Evolutionary conservation across 2,329 filamentous ascomycete species (phyloP), one percentile per base, ranked within the genome.

Genomic region (Cadophora sp.): DNA sequence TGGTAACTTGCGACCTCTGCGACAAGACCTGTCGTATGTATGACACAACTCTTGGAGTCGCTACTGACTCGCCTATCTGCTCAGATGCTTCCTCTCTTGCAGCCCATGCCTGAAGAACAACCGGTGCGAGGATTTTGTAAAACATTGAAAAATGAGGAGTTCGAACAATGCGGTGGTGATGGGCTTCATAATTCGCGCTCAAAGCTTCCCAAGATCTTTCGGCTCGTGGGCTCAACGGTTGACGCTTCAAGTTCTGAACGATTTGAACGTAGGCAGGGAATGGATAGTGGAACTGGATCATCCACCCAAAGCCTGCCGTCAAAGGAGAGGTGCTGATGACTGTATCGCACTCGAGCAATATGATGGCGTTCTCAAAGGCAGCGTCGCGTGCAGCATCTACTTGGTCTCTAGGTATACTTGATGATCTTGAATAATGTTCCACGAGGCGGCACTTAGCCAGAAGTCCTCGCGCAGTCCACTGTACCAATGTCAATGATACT

Each of bases 211-310:
- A 79, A 43, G 75, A 74, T 50, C 70, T 64, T 68, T 75, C 73
- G 62, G 73, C 71, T 68, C 74, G 68, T 8, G 68, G 62, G 65
- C 75, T 71, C n/a, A 68, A 12, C 64, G 73, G 70, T 61, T 74
- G 69, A 58, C 72, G 53, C 68, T 56, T 75, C 14, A 80, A 70
- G 40, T 77, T 71, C 62, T 77, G 76, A 14, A 78, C 53, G 24
- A 79, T 71, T 27, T 79, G 77, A 53, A 79, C 72, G 64, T 76
- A 78, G 60, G 77, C 76, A 8, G 72, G 68, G 68, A 78, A 78
- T 59, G 77, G 73, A 40, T 79, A 79, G 66, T 79, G 71, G 31
- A 73, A 69, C 27, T 75, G 68, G 14, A 73, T 67, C 48, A 77
- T 67, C 79, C 79, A 80, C 37, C 72, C 65, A 51, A 76, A 79